phyloP scores from a whole-genome alignment of 2,329 filamentous ascomycete species.

The Aspergillus texensis region DNA sequence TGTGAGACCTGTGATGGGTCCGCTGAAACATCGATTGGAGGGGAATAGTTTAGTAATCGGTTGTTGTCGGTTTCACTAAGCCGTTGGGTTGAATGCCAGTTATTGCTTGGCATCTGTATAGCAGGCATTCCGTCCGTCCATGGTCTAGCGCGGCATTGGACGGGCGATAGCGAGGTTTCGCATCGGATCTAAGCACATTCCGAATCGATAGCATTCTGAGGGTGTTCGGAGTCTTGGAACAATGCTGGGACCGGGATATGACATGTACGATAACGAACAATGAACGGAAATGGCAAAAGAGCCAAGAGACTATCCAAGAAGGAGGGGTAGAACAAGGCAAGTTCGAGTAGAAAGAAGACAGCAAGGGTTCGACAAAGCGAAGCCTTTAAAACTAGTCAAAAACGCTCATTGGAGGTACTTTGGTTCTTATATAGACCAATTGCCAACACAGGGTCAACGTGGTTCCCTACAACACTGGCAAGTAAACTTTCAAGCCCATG shows the following conservation, averaged over 20 bases:
- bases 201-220: background rate
- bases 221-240: constrained; percentile 1
- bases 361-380: background rate
- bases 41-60: background rate
- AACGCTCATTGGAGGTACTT: constrained; percentile 2
- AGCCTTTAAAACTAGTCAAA: background rate
- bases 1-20: constrained; percentile 1
- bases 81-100: background rate
- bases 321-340: background rate
- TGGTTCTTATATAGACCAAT: background rate
- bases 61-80: background rate
- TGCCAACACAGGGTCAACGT: constrained; percentile 24
- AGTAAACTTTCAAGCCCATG: constrained; percentile 5
- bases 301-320: background rate
- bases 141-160: background rate
- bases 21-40: constrained; percentile 1
- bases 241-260: background rate
- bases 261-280: background rate
- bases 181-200: background rate
- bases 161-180: background rate
- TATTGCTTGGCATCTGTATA: constrained; percentile 1
- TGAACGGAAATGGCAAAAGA: background rate
- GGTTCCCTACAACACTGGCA: constrained; percentile 20
- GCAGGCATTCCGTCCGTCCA: background rate
- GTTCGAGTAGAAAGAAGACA: background rate